Evolutionary conservation across 148 eudicot genomes (phyloP), one percentile per base, ranked within the genome.

Genomic region (Linanthus parryae): DNA sequence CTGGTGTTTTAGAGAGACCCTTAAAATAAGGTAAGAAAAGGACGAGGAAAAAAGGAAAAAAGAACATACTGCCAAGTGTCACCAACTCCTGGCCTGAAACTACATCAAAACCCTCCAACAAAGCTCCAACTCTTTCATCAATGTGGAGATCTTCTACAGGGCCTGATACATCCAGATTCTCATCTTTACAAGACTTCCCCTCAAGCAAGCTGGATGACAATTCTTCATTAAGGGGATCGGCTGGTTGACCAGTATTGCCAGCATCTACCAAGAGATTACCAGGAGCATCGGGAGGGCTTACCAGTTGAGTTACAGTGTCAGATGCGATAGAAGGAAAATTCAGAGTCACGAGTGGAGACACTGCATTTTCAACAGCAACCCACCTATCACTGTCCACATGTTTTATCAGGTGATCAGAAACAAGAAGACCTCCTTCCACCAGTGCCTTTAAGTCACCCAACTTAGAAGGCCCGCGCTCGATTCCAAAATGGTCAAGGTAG

Each of bases 321-420:
- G 89, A 67, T 43, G 79, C 71, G 65, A 86, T 56, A 37, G 89
- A 73, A 20, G 80, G 64, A 41, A 73, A 81, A 65, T 70, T 79
- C 51, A 71, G 58, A 51, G 80, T 69, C 57, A 71, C 79, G 46
- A 75, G 37, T 19, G 98, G 98, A 14, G 98, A 91, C 58, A 77
- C 96, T 48, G 98, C 98, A 71, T 91, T 87, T 74, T 91, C 98
- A 66, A 91, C 81, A 58, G 98, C 75, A 61, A 79, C 78, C 98
- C 98, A 91, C 76, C 90, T 91, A 73, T 87, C 94, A 68, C 86
- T 63, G 43, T 84, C 87, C 35, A 64, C 41, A 66, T 91, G 94
- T 70, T 87, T 91, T 42, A 91, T 65, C 62, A 91, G 69, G 68
- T 91, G 98, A 68, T 91, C 98, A 19, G 96, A 81, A 55, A 72